Base-by-base conservation (phyloP, 108 stramenopile genomes). In the Skeletonema grethae region DNA sequence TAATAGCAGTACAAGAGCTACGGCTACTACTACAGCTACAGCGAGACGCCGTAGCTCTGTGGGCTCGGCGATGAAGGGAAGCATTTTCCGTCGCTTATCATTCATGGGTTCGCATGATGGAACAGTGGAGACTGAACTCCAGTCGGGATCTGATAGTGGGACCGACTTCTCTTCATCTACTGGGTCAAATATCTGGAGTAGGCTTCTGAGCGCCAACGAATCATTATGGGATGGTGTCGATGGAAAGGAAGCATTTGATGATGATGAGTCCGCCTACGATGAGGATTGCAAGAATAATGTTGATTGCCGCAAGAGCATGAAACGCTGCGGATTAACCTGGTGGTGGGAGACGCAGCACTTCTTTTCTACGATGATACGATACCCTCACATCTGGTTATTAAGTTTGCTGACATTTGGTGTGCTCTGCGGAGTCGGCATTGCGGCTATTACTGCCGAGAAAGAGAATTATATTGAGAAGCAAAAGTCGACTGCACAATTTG, bases 311-410 rank as follows among this genome's bases (percentile, higher is more conserved):
- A 59, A 57, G 57, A 59, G 65, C 57, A 48, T 61, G 57, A 66
- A 61, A 18, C 65, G 65, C 7, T 66, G 65, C 57, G 65, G 65
- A 60, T 61, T 66, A 18, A 48, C 65, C 3, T 66, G 65, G 65
- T 66, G 56, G 65, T 66, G 29, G 29, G 65, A 66, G 57, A 59
- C 65, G 6, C 65, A 48, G 7, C 65, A 66, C 65, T 66, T 66
- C 60, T 58, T 29, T 66, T 29, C 29, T 7, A 66, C 65, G 7
- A 48, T 66, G n/a, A 9, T 66, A 15, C 9, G 11, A 16, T 48
- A 66, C 28, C 65, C 65, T 57, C 65, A 66, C 3, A 66, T 66
- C 18, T 60, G 18, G 57, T 18, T 66, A 55, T 5, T 66, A 12
- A 66, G 57, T 48, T 18, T 66, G 65, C 2, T 66, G 57, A 48